Percentiles rank a stretch among this genome's conserved stretches.
These are phyloP conservation scores for Candida orba DNA, from an alignment of 805 yeast species.

Conservation along the genomic window DNA sequence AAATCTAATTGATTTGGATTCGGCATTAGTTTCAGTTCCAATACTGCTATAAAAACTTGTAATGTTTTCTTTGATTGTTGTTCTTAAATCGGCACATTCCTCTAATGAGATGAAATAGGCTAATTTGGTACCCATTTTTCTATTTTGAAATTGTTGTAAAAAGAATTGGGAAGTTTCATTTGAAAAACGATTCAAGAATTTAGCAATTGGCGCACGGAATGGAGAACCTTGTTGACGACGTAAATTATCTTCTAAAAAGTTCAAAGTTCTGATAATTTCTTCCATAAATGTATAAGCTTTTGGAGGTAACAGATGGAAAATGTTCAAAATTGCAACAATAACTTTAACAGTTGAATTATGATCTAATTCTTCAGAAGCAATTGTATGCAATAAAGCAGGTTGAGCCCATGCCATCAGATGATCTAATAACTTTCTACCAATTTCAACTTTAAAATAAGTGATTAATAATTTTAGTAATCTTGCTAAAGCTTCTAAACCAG, in stretches of 20 bases:
- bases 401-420: constrained; percentile 96
- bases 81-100: constrained; percentile 50
- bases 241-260: constrained; percentile 71
- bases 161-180: constrained; percentile 67
- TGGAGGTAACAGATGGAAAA: constrained; percentile 86
- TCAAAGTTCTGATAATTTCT: constrained; percentile 69
- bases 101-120: constrained; percentile 55
- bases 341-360: constrained; percentile 79
- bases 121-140: constrained; percentile 57
- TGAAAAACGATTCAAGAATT: constrained; percentile 77
- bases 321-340: constrained; percentile 82
- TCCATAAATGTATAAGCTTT: constrained; percentile 90
- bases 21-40: constrained; percentile 41
- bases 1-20: constrained; percentile 53
- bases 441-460: constrained; percentile 92
- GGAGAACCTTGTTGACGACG: constrained; percentile 85
- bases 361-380: constrained; percentile 73
- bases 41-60: constrained; percentile 40
- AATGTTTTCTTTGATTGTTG: constrained; percentile 46
- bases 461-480: constrained; percentile 77
- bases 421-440: constrained; percentile 86
- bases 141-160: constrained; percentile 52
- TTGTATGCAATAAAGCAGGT: constrained; percentile 63
- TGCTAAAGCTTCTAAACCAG: constrained; percentile 88
- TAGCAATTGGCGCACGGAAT: constrained; percentile 84